Evolutionary conservation across 2,329 filamentous ascomycete genomes (phyloP), one percentile per base, ranked within the genome.

Genomic region (Aspergillus tamarii): DNA sequence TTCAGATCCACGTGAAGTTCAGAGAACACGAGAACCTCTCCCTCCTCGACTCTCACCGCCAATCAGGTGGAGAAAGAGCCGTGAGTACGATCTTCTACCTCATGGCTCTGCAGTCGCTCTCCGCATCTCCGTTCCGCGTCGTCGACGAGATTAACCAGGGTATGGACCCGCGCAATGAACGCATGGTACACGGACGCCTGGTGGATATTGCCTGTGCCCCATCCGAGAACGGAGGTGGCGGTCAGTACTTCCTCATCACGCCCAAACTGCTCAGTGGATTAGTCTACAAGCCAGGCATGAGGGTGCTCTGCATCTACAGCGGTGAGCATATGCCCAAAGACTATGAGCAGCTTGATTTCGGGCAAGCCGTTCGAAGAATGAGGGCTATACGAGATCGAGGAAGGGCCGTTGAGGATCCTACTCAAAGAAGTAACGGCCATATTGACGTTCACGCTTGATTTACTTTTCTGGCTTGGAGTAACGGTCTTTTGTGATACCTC

Each of bases 111-210:
- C 95, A 99, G 78, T 92, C 92, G 57, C 89, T 99, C 72, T 94
- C 95, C 19, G 91, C 93, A 72, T 93, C 94, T 4, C 95, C 95
- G 1, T 99, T 99, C 86, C 93, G 95, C 59, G 94, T 99, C 57
- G 95, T 99, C 64, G 95, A 99, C 79, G 95, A 99, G 82, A 99
- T 99, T 84, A 99, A 99, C 76, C 95, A 99, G 81, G 95, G 95
- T 69, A 99, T 99, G 95, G 95, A 99, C 77, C 95, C 94, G 50
- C 90, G 95, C 72, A 99, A 99, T 79, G 95, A 99, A 80, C 91
- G 95, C 70, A 96, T 97, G 88, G 94, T 99, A 19, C 95, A 99
- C 80, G 93, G 94, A 76, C 92, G 95, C 67, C 96, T 99, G 91
- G 95, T 99, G 10, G 93, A 97, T 74, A 97, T 99, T 74, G 95